Base-by-base conservation (phyloP, 108 stramenopile species). In the Parmales sp. region DNA sequence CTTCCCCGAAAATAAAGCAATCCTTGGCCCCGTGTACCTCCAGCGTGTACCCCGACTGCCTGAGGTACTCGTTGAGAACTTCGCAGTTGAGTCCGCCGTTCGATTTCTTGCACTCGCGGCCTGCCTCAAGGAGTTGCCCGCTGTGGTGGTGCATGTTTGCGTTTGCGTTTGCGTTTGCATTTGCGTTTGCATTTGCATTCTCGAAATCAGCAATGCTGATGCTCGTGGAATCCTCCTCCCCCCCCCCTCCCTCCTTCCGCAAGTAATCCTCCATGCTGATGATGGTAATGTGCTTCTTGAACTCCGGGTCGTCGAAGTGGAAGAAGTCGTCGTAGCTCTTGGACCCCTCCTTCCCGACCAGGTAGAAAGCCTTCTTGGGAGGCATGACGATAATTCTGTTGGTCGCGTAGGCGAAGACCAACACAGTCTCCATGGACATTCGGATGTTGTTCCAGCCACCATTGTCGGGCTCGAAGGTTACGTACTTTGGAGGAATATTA, bases 361-460 rank as follows among this genome's bases (percentile, higher is more conserved):
- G 74, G 69, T 93, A 94, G 75, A 96, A 80, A 7, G 75, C 48
- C 69, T 94, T 88, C 51, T 75, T 75, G 0, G 93, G 93, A 38
- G 95, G 95, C 34, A 96, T 41, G 19, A 96, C 93, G 49, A 96
- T 69, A 37, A 88, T 94, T 13, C 95, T 69, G 38, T 94, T 94
- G 76, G 86, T 96, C 50, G 90, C 90, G 65, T 86, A 76, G 13
- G 90, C 88, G 39, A 93, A 67, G 4, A 84, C 88, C 7, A 94
- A 37, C 43, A 89, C 83, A 16, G 91, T 91, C 78, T 96, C 95
- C 81, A 94, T 77, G 39, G 80, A 68, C 92, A 96, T 94, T 37
- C 95, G 91, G 44, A 94, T 88, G 80, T 96, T 96, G 80, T 96
- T 96, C 76, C 86, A 96, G 2, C 95, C 95, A n/a, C 95, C 95